Percentiles rank a stretch among this genome's conserved stretches.
phyloP scores from a whole-genome alignment of 768 basidiomycete genomes.

The Pleurotus platypus region DNA sequence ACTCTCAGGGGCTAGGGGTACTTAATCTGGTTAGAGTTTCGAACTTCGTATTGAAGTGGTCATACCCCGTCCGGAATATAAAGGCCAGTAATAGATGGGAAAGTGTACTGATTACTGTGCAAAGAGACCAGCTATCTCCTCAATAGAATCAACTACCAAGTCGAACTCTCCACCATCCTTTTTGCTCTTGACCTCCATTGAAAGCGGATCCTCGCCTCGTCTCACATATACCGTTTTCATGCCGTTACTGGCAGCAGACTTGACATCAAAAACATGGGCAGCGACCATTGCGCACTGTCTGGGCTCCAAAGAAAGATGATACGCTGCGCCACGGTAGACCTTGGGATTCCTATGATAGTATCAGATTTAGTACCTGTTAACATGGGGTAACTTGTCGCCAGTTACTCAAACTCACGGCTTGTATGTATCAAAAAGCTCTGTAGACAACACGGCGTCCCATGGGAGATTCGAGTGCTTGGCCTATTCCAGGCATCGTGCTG shows the following conservation, averaged over 20 bases:
- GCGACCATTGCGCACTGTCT: slow-evolving; percentile 62
- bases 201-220: slow-evolving; percentile 39
- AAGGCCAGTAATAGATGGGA: too few species aligned
- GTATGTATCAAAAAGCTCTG: slow-evolving; percentile 56
- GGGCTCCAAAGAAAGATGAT: slow-evolving; percentile 47
- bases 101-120: too few species aligned
- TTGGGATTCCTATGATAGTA: slow-evolving; percentile 38
- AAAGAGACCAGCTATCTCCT: slow-evolving; percentile 35
- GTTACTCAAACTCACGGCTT: slow-evolving; percentile 49
- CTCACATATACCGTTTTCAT: slow-evolving; percentile 59
- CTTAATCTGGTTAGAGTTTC: too few species aligned
- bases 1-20: too few species aligned
- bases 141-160: slow-evolving; percentile 46
- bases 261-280: slow-evolving; percentile 55
- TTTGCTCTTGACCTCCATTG: slow-evolving; percentile 34
- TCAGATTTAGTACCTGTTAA: too few species aligned
- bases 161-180: slow-evolving; percentile 58
- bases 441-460: slow-evolving; percentile 62
- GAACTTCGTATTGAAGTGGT: too few species aligned
- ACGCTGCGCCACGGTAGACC: slow-evolving; percentile 45
- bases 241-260: slow-evolving; percentile 47
- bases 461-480: slow-evolving; percentile 60
- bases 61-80: too few species aligned
- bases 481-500: slow-evolving; percentile 22
- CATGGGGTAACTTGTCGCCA: not conserved